Percentiles rank a stretch among this genome's conserved stretches.
phyloP scores from a whole-genome alignment of 768 basidiomycete species.

The Xerocomus spinulosus region DNA sequence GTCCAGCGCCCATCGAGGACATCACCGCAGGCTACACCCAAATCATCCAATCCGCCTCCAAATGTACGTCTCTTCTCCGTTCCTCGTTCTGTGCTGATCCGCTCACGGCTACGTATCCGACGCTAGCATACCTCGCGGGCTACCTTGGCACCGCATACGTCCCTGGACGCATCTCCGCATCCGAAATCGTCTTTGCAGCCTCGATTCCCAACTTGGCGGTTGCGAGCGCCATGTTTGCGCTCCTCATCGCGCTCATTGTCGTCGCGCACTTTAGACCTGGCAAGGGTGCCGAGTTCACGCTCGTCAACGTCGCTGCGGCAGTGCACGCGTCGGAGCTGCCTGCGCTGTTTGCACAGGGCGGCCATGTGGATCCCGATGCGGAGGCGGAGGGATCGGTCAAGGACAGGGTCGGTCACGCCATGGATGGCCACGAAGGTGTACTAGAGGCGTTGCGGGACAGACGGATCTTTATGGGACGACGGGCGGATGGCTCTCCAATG shows the following conservation, averaged over 20 bases:
- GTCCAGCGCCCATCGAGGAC: slow-evolving; percentile 3
- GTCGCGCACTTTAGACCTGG: slow-evolving; percentile 21
- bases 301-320: slow-evolving; percentile 20
- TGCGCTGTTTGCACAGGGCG: slow-evolving; percentile 10
- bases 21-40: slow-evolving; percentile 19
- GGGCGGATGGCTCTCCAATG: slow-evolving; percentile 16
- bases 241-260: slow-evolving; percentile 19
- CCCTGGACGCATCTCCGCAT: slow-evolving; percentile 23
- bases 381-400: not conserved
- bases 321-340: slow-evolving; percentile 25
- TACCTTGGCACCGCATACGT: slow-evolving; percentile 27
- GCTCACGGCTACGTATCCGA: not conserved
- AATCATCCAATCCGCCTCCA: slow-evolving; percentile 18
- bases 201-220: slow-evolving; percentile 26
- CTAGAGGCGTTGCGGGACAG: slow-evolving; percentile 5
- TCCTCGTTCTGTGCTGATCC: not conserved
- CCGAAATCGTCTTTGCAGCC: slow-evolving; percentile 21
- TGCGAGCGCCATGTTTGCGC: slow-evolving; percentile 20
- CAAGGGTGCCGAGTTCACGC: slow-evolving; percentile 22
- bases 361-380: not conserved
- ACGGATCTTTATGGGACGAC: slow-evolving; percentile 14
- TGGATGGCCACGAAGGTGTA: not conserved
- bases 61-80: slow-evolving; percentile 9
- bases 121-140: slow-evolving; percentile 9
- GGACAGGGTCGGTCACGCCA: not conserved